Conservation (phyloP, 257 asterid species). For the Solanum chaucha region DNA sequence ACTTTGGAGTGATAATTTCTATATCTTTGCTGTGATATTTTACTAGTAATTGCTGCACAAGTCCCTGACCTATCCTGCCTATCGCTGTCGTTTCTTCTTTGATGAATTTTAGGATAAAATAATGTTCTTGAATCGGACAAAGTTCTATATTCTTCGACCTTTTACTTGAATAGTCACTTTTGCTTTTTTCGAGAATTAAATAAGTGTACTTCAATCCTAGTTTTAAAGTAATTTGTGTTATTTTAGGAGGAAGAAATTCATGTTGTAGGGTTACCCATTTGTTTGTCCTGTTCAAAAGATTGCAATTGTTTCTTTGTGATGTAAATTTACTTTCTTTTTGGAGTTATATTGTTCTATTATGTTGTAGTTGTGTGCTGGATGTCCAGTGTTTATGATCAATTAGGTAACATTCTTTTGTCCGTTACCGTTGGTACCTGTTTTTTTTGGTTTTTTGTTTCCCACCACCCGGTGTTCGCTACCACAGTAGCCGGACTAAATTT, state of each 20-base stretch:
- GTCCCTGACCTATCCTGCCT: background rate
- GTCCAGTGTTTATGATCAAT: background rate
- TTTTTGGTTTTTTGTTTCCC: too few species aligned
- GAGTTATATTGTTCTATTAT: background rate
- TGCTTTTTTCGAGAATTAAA: background rate
- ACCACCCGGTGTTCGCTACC: too few species aligned
- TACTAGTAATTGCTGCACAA: background rate
- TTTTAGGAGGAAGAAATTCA: background rate
- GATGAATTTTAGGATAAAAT: background rate
- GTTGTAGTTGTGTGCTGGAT: background rate
- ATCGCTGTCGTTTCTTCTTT: background rate
- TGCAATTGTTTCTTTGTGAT: background rate
- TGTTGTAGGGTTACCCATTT: background rate
- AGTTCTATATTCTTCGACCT: background rate
- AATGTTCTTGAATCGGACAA: background rate
- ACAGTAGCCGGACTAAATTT: too few species aligned
- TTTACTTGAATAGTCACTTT: background rate
- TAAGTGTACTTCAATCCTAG: background rate
- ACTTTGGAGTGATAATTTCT: background rate
- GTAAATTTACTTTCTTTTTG: background rate
- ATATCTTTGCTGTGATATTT: background rate
- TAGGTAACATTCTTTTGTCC: background rate
- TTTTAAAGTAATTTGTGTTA: background rate
- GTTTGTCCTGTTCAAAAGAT: background rate
- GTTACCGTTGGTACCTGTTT: background rate